These are phyloP conservation scores for Podospora comata DNA, from an alignment of 495 filamentous ascomycete genomes.

Conservation along the genomic window DNA sequence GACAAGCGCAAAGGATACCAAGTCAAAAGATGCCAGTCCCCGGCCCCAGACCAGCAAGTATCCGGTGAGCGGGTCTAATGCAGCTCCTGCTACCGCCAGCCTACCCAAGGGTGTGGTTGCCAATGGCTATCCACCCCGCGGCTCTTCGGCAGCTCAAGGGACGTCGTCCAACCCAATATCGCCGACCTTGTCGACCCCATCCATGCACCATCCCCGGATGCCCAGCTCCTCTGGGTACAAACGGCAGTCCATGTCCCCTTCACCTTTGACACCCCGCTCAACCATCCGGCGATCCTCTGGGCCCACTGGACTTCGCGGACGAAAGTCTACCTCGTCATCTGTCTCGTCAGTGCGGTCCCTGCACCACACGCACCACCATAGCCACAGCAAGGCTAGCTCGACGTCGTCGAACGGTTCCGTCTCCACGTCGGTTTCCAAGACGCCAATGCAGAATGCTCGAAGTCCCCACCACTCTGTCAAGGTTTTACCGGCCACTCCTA, in stretches of 20 bases:
- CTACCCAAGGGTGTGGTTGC: constrained; percentile 38
- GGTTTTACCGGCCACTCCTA: constrained; percentile 89
- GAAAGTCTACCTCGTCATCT: constrained; percentile 95
- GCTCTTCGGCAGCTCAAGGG: constrained; percentile 9
- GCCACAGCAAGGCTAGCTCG: constrained; percentile 90
- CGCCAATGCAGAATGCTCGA: constrained; percentile 56
- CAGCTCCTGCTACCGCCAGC: constrained; percentile 26
- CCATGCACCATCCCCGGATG: constrained; percentile 34
- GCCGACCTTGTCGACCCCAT: constrained; percentile 16
- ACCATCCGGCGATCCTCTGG: constrained; percentile 74
- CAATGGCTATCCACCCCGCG: constrained; percentile 32
- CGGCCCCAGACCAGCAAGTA: constrained; percentile 55
- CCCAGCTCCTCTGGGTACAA: constrained; percentile 56
- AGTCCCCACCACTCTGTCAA: constrained; percentile 90
- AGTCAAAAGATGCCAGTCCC: constrained; percentile 47
- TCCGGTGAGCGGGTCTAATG: constrained; percentile 28
- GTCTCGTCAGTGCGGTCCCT: constrained; percentile 90
- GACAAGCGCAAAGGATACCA: constrained; percentile 40
- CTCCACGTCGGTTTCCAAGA: constrained; percentile 64
- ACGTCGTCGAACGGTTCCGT: constrained; percentile 79
- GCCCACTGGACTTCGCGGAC: constrained; percentile 63
- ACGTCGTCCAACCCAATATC: constrained; percentile 1
- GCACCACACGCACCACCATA: constrained; percentile 81
- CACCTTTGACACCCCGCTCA: constrained; percentile 81
- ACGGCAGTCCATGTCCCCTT: constrained; percentile 84